Percentiles rank a stretch among this genome's conserved stretches.
phyloP scores from a whole-genome alignment of 306 rosid genomes.

The Begonia loranthoides region DNA sequence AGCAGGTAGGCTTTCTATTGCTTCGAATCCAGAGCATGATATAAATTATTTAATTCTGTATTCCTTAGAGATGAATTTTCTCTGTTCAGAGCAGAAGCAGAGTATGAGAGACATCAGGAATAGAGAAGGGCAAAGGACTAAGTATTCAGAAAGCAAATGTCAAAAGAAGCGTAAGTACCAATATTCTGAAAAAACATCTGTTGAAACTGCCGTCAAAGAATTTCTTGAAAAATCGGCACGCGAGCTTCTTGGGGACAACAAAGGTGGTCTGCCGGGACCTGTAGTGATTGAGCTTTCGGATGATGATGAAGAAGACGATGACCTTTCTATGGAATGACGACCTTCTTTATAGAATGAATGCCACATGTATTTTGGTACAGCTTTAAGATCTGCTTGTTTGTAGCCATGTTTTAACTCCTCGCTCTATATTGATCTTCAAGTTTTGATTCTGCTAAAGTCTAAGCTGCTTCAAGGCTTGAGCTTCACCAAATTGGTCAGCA shows the following conservation, averaged over 20 bases:
- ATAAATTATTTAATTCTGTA: neutral
- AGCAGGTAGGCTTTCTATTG: slow-evolving; percentile 34
- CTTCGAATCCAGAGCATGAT: slow-evolving; percentile 3
- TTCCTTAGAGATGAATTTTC: slow-evolving; percentile 9
- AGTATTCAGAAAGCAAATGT: slow-evolving; percentile 29
- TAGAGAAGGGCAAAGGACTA: slow-evolving; percentile 38
- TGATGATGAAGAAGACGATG: slow-evolving; percentile 10
- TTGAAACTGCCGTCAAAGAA: slow-evolving; percentile 63
- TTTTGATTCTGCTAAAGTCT: too few species aligned
- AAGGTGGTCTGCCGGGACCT: slow-evolving; percentile 60
- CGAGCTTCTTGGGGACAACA: slow-evolving; percentile 60
- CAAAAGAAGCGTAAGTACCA: slow-evolving; percentile 74
- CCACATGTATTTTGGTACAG: neutral
- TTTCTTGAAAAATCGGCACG: slow-evolving; percentile 81
- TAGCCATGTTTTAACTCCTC: neutral
- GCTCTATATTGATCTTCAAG: too few species aligned
- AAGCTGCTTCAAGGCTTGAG: too few species aligned
- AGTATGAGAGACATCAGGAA: slow-evolving; percentile 58
- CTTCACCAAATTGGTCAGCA: too few species aligned
- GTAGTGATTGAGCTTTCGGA: slow-evolving; percentile 30
- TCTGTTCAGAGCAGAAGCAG: slow-evolving; percentile 48
- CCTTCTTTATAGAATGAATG: slow-evolving; percentile 1
- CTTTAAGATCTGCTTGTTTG: neutral
- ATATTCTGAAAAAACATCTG: slow-evolving; percentile 54
- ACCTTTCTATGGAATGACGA: slow-evolving; percentile 20